These are phyloP conservation scores for Erythrobasidium yunnanense DNA, from an alignment of 768 basidiomycete genomes.

Conservation along the genomic window DNA sequence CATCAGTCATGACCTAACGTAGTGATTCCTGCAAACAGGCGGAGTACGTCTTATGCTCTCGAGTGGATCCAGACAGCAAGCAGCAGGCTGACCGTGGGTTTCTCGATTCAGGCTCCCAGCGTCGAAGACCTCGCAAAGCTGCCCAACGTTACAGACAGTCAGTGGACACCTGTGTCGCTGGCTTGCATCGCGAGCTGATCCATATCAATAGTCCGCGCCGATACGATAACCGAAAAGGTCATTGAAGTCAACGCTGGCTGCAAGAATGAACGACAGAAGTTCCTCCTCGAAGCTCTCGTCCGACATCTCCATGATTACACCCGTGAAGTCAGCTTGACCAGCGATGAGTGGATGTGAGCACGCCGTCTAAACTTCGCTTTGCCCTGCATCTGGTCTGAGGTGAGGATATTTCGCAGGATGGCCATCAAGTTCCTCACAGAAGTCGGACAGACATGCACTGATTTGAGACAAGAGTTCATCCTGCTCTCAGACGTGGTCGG, in stretches of 20 bases:
- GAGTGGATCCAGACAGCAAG: background rate
- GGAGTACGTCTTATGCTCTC: too few species aligned
- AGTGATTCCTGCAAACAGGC: too few species aligned
- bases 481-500: conserved; percentile 74
- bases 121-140: too few species aligned
- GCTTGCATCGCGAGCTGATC: background rate
- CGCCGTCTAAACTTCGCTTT: too few species aligned
- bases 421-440: conserved; percentile 67
- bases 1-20: too few species aligned
- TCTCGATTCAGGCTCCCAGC: too few species aligned
- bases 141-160: too few species aligned
- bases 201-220: background rate
- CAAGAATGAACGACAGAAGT: conserved; percentile 18
- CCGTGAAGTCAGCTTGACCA: conserved; percentile 50
- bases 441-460: conserved; percentile 61
- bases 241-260: conserved; percentile 1
- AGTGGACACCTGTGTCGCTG: background rate
- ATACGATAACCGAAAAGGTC: conserved; percentile 8
- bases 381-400: too few species aligned
- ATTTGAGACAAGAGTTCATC: conserved; percentile 55
- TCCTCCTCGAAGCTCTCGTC: conserved; percentile 35
- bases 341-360: conserved; percentile 81
- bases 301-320: conserved; percentile 44
- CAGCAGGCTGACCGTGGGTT: background rate
- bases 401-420: too few species aligned